These are phyloP conservation scores for Lactarius psammicola DNA, from an alignment of 768 basidiomycete genomes.

Conservation along the genomic window DNA sequence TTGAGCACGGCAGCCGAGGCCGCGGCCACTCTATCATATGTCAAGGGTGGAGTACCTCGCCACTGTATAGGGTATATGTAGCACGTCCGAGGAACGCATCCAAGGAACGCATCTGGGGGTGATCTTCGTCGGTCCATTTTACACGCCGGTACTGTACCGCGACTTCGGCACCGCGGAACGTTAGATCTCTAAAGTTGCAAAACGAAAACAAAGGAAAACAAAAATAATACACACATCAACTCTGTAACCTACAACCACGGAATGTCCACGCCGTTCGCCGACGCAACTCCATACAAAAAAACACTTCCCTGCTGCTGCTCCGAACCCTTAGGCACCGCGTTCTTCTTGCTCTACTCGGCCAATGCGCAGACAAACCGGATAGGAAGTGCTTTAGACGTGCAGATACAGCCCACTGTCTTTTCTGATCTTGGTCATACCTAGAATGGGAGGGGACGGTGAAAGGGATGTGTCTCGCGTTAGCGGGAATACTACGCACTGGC, in stretches of 20 bases:
- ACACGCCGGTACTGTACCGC: too few species aligned
- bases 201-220: background rate
- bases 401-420: conserved; percentile 62
- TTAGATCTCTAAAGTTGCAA: background rate
- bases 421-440: conserved; percentile 88
- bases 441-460: conserved; percentile 17
- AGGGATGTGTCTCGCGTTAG: background rate
- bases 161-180: background rate
- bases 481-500: conserved; percentile 51
- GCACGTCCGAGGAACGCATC: too few species aligned
- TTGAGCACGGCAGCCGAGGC: too few species aligned
- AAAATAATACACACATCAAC: background rate
- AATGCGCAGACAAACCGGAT: background rate
- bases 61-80: too few species aligned
- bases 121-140: too few species aligned
- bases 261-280: conserved; percentile 3
- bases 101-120: too few species aligned
- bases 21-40: too few species aligned
- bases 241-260: background rate
- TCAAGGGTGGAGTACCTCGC: too few species aligned
- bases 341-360: background rate
- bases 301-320: background rate
- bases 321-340: background rate
- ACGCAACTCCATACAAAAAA: conserved; percentile 3
- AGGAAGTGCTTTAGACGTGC: conserved; percentile 41